Evolutionary conservation across 1,284 basidiomycete genomes (phyloP).

Genomic region (Bondarzewia mesenterica): DNA sequence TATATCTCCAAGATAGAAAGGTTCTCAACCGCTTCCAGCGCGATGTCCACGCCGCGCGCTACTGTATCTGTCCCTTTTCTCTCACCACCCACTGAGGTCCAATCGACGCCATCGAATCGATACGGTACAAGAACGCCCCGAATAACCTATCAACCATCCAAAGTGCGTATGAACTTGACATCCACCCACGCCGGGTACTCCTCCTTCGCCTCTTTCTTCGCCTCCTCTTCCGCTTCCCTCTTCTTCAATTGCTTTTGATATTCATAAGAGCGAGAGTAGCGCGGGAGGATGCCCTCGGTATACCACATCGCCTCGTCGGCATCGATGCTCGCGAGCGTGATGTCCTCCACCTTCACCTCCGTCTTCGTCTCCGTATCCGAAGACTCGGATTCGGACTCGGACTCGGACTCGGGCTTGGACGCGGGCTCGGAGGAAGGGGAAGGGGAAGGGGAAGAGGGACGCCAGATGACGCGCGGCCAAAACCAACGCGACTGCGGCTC

Average conservation of each 20-base stretch:
- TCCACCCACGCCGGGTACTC: not conserved
- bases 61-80: too few relatives aligned
- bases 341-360: constrained; percentile 11
- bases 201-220: not conserved
- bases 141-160: too few relatives aligned
- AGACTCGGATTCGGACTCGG: constrained; percentile 19
- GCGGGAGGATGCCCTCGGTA: not conserved
- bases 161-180: not conserved
- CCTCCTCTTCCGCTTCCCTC: too few relatives aligned
- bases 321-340: not conserved
- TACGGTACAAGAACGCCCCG: too few relatives aligned
- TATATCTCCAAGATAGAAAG: too few relatives aligned
- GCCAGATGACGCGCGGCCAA: constrained; percentile 19
- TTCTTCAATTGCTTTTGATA: too few relatives aligned
- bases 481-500: constrained; percentile 22
- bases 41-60: too few relatives aligned
- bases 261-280: too few relatives aligned
- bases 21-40: too few relatives aligned
- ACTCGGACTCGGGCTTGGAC: constrained; percentile 13
- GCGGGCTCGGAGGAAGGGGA: constrained; percentile 9
- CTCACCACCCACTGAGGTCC: too few relatives aligned
- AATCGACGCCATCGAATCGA: too few relatives aligned
- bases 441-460: not conserved
- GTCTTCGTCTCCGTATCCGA: constrained; percentile 10
- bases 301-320: not conserved